These are phyloP conservation scores for Symbiodinium pilosum DNA, from an alignment of 73 alveolate species.

Conservation along the genomic window DNA sequence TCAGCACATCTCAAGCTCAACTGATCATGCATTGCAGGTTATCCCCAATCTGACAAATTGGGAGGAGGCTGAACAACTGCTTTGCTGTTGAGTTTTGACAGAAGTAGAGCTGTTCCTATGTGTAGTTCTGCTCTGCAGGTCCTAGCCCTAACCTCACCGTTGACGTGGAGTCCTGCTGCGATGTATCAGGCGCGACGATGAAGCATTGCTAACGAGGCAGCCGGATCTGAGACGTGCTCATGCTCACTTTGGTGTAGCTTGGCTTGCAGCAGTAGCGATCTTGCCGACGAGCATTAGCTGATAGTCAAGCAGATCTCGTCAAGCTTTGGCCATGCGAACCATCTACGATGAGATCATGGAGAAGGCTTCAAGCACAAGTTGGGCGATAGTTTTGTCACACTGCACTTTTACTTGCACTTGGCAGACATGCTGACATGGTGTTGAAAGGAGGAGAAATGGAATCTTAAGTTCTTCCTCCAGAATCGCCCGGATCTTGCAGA, in stretches of 20 bases:
- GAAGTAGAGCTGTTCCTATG: neutral
- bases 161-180: constrained; percentile 84
- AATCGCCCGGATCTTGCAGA: constrained; percentile 68
- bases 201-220: neutral
- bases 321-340: constrained; percentile 55
- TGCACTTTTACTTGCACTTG: neutral
- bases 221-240: neutral
- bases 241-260: neutral
- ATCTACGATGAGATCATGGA: constrained; percentile 78
- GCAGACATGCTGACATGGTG: neutral
- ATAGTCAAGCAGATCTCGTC: neutral
- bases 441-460: constrained; percentile 69
- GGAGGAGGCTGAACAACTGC: constrained; percentile 43
- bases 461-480: constrained; percentile 80
- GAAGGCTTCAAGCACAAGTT: constrained; percentile 35
- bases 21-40: constrained; percentile 35
- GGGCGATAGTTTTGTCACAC: neutral
- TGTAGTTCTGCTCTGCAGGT: neutral
- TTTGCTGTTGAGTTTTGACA: neutral
- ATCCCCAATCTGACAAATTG: constrained; percentile 74
- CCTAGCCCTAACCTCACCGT: constrained; percentile 57
- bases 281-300: too few relatives aligned
- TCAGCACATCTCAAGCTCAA: too few relatives aligned
- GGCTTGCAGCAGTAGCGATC: neutral
- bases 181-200: constrained; percentile 44